phyloP scores from a whole-genome alignment of 73 alveolate genomes.

The Tetrahymena elliotti region DNA sequence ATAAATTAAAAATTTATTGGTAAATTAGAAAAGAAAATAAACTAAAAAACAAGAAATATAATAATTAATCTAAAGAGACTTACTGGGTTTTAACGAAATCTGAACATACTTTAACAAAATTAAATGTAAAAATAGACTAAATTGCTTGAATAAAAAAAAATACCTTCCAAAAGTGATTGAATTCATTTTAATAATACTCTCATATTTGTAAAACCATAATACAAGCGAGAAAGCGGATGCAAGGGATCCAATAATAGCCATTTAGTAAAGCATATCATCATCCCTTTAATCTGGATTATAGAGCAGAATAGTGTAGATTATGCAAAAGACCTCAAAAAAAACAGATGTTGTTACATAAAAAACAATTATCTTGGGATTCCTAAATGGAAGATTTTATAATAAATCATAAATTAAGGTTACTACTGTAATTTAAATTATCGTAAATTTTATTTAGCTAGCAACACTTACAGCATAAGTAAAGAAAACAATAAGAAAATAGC shows the following conservation, averaged over 20 bases:
- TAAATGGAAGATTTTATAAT: neutral
- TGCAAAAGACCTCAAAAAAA: neutral
- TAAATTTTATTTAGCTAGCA: neutral
- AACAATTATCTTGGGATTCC: neutral
- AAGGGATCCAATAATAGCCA: neutral
- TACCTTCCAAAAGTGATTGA: neutral
- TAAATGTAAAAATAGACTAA: neutral
- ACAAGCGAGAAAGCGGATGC: neutral
- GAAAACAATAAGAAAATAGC: neutral
- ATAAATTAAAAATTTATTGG: neutral
- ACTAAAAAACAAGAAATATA: neutral
- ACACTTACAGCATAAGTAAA: neutral
- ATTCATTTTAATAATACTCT: neutral
- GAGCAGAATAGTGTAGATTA: neutral
- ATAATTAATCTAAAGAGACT: neutral
- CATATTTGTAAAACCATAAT: neutral
- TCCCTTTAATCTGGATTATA: neutral
- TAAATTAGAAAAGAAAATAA: neutral
- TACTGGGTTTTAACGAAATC: neutral
- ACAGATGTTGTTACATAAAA: neutral
- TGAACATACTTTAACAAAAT: neutral
- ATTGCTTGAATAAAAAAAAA: neutral
- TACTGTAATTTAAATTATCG: neutral
- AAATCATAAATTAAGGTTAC: neutral
- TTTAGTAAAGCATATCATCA: neutral